These are phyloP conservation scores for Flammula alnicola DNA, from an alignment of 1,284 basidiomycete genomes.

Conservation along the genomic window DNA sequence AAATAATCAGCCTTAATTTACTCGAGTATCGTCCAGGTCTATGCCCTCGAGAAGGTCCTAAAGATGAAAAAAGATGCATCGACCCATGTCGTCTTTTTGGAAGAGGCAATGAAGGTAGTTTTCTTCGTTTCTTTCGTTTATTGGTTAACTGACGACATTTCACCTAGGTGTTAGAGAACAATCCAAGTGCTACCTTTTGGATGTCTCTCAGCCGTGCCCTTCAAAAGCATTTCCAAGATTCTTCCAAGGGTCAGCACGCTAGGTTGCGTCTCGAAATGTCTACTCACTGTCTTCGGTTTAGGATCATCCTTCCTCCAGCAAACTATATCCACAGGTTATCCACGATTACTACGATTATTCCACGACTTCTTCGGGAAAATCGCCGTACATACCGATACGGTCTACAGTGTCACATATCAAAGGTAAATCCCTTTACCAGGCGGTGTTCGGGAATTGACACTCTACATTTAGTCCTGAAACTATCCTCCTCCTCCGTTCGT, in stretches of 20 bases:
- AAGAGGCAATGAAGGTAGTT: constrained; percentile 86
- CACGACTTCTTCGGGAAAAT: constrained; percentile 97
- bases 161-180: constrained; percentile 80
- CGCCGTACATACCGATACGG: constrained; percentile 91
- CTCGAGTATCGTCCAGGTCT: constrained; percentile 67
- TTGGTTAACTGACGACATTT: neutral
- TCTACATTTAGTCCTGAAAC: constrained; percentile 85
- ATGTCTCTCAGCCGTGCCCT: constrained; percentile 78
- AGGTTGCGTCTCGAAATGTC: no score
- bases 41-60: constrained; percentile 93
- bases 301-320: constrained; percentile 87
- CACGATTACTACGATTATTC: constrained; percentile 84
- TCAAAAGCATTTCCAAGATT: constrained; percentile 80
- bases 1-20: neutral
- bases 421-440: constrained; percentile 53
- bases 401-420: constrained; percentile 83
- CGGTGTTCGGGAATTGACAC: neutral
- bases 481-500: constrained; percentile 80
- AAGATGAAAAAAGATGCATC: constrained; percentile 84
- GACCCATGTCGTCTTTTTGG: constrained; percentile 82
- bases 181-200: constrained; percentile 93
- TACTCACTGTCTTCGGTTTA: no score
- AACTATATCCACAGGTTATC: constrained; percentile 85
- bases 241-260: constrained; percentile 74
- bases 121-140: neutral